phyloP scores from a whole-genome alignment of 345 rosid species.

The Citrus inodora region DNA sequence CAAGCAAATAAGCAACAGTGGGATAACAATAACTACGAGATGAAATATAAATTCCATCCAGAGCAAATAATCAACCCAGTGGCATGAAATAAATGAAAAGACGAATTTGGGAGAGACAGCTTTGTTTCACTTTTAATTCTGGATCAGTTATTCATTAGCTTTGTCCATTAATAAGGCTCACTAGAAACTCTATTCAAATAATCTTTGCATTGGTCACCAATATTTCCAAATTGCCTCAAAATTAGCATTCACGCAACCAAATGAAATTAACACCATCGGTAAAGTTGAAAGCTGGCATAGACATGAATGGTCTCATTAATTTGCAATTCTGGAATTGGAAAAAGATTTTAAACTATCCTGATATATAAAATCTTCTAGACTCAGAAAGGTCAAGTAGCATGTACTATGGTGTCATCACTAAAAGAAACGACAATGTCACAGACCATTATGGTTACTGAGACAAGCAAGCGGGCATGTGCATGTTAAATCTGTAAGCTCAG shows the following conservation, averaged over 20 bases:
- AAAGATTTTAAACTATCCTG: not conserved
- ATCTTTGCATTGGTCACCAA: not conserved
- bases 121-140: not conserved
- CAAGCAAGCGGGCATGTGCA: not conserved
- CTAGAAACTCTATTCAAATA: not conserved
- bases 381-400: not conserved
- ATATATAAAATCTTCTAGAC: not conserved
- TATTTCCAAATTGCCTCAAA: not conserved
- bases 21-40: not conserved
- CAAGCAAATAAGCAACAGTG: not conserved
- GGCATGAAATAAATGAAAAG: not conserved
- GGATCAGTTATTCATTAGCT: not conserved
- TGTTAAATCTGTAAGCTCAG: not conserved
- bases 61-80: not conserved
- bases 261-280: not conserved
- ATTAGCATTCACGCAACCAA: not conserved
- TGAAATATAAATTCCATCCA: not conserved
- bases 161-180: not conserved
- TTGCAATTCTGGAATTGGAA: not conserved
- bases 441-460: not conserved
- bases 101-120: not conserved
- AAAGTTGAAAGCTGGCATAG: not conserved
- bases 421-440: not conserved
- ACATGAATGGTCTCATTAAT: not conserved
- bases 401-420: not conserved